Base-by-base conservation (phyloP, 768 basidiomycete genomes). In the Leccinum uliginosum region DNA sequence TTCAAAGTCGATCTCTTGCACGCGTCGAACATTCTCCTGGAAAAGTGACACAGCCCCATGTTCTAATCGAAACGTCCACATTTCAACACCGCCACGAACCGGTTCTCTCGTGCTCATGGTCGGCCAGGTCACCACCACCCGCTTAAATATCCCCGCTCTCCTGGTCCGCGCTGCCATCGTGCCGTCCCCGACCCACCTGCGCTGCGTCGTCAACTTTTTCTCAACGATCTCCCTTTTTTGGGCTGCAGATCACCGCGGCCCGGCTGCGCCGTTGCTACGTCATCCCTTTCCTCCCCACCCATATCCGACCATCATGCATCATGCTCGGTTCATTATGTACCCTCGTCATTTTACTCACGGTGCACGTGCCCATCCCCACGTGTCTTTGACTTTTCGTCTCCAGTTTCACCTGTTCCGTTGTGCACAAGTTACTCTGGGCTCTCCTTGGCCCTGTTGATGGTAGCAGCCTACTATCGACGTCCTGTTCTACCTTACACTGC, bases 1-100 rank as follows among this genome's bases (percentile, higher is more conserved):
- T 30, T 11, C 11, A 15, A 17, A 27, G 11, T 29, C 32, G 17
- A 43, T 43, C 40, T 43, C 21, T 23, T n/a, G 45, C 45, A 26
- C 34, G 55, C 43, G 44, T 51, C 8, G 68, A 69, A 70, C 59
- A 40, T 70, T 70, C 69, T 34, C 62, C 38, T 62, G 11, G 70
- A 72, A 70, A 38, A 38, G 17, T 8, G 14, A 65, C 67, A 68
- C 67, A 68, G 67, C 67, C 68, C 11, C 40, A 51, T 50, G 40
- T 67, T 61, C 66, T 38, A 65, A 51, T 30, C 43, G 34, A 60
- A 66, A 51, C 45, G 6, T 47, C 57, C 55, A 24, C 11, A 45
- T 3, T 24, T 24, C 11, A 50, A 47, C 59, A 35, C 35, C 61
- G 50, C 61, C 59, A 44, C 58, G 23, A 8, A 30, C 29, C 1